Evolutionary conservation across 2,329 filamentous ascomycete genomes (phyloP).

Genomic region (Aspergillus hiratsukae): DNA sequence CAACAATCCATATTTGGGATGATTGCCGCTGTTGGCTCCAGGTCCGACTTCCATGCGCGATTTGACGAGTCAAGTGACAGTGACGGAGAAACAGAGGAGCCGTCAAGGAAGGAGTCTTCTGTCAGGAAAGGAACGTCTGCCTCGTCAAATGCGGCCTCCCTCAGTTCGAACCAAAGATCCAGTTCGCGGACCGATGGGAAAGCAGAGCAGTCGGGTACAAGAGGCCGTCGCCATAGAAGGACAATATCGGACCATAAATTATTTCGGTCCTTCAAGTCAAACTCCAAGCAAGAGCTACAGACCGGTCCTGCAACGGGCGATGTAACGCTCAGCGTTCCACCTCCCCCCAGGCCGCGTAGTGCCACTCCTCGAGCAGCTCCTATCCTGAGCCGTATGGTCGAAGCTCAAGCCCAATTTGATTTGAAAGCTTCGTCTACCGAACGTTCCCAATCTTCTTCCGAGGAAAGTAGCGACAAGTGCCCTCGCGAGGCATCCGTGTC

Average conservation of each 20-base stretch:
- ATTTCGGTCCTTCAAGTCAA: slow-evolving; percentile 59
- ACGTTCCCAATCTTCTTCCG: slow-evolving; percentile 15
- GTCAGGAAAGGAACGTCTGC: slow-evolving; percentile 5
- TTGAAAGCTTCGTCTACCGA: slow-evolving; percentile 17
- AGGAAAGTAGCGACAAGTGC: slow-evolving; percentile 48
- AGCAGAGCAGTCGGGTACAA: slow-evolving; percentile 14
- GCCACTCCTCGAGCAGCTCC: slow-evolving; percentile 55
- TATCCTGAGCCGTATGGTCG: slow-evolving; percentile 72
- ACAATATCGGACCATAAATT: slow-evolving; percentile 60
- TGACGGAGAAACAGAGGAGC: slow-evolving; percentile 49
- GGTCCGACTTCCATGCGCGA: slow-evolving; percentile 73
- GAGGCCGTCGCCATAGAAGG: slow-evolving; percentile 50
- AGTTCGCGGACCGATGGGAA: neutral
- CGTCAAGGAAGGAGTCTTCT: slow-evolving; percentile 12
- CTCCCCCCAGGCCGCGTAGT: slow-evolving; percentile 26
- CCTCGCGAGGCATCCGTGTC: slow-evolving; percentile 44
- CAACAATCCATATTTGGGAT: slow-evolving; percentile 93
- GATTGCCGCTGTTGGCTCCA: slow-evolving; percentile 81
- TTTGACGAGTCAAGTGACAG: slow-evolving; percentile 84
- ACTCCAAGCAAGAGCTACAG: slow-evolving; percentile 24
- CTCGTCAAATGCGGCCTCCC: slow-evolving; percentile 1
- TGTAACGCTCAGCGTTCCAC: slow-evolving; percentile 13
- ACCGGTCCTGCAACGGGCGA: slow-evolving; percentile 14
- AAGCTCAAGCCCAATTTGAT: slow-evolving; percentile 61
- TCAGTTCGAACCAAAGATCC: slow-evolving; percentile 2